Base-by-base conservation (phyloP, 192 early-diverging fungal species). In the Phlyctochytrium bullatum region DNA sequence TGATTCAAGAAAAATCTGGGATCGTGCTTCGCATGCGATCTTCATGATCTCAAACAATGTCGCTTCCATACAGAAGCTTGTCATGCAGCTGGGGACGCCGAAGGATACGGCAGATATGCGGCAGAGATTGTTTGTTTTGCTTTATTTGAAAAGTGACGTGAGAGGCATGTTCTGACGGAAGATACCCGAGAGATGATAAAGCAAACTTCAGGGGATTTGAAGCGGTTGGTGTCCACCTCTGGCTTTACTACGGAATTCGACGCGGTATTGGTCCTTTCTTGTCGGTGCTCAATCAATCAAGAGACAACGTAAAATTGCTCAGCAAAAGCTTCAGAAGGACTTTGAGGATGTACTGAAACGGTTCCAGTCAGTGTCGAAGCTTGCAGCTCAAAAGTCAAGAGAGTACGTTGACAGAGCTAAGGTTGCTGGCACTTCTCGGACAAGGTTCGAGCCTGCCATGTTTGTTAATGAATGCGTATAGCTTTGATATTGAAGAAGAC, bases 321-420 rank as follows among this genome's bases (percentile, higher is more conserved):
- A 97, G 61, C 90, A 96, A 71, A 98, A 98, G 70, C 80, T 99
- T 35, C 90, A 90, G 27, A 93, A 91, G 40, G 97, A 99, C 67
- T 98, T 99, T 71, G 92, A 96, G 68, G 90, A 90, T 65, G 92
- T 95, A 0, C 63, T 98, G 30, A 80, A 83, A 51, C 90, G 96
- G 64, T 99, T 97, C 68, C 94, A 97, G 76, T 84, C 78, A 56
- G 88, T 91, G 2, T 91, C 92, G 35, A 80, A 94, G 28, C 71
- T 90, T 4, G 91, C 91, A 0, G 93, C 92, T 1, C 88, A 91
- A 58, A 92, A 90, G 56, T 87, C 90, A 12, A 81, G 92, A 1
- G 91, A 94, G 73, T 91, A 85, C 78, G 91, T 98, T 10, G 88
- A 89, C 59, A 83, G 88, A 34, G 92, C 88, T 27, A 47, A 47